These are phyloP conservation scores for Kodamaea plutei DNA, from an alignment of 1,139 yeast genomes.

Conservation along the genomic window DNA sequence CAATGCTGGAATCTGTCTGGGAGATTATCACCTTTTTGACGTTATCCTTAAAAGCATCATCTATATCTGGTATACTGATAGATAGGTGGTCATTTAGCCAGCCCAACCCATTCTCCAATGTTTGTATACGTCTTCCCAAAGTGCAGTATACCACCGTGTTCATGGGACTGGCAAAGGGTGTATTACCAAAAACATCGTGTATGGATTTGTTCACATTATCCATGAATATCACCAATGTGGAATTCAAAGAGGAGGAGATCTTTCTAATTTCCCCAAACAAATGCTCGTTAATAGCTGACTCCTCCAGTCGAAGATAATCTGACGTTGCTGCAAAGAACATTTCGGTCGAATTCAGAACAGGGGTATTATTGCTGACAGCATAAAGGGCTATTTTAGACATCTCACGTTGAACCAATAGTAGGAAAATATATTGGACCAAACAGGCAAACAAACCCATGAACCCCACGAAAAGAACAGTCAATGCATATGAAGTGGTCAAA, in stretches of 20 bases:
- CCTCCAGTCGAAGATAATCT: slow-evolving; percentile 19
- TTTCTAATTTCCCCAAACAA: slow-evolving; percentile 63
- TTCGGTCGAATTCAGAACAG: slow-evolving; percentile 7
- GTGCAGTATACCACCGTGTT: slow-evolving; percentile 71
- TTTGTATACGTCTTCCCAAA: slow-evolving; percentile 64
- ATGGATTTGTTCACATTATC: slow-evolving; percentile 26
- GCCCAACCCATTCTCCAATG: slow-evolving; percentile 64
- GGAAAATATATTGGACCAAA: slow-evolving; percentile 42
- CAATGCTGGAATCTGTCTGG: slow-evolving; percentile 1
- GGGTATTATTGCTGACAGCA: not conserved
- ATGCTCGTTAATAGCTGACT: slow-evolving; percentile 53
- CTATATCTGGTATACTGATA: slow-evolving; percentile 49
- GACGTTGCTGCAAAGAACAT: slow-evolving; percentile 22
- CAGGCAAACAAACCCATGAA: slow-evolving; percentile 46
- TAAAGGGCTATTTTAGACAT: slow-evolving; percentile 1
- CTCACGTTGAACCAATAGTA: slow-evolving; percentile 19
- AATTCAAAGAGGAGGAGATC: slow-evolving; percentile 52
- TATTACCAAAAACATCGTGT: slow-evolving; percentile 52
- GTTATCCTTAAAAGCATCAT: slow-evolving; percentile 4
- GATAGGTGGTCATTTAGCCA: slow-evolving; percentile 73
- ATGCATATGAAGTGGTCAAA: slow-evolving; percentile 44
- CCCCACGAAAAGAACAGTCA: slow-evolving; percentile 42
- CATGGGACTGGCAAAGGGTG: slow-evolving; percentile 64
- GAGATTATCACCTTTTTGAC: slow-evolving; percentile 3
- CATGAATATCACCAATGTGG: slow-evolving; percentile 44